Conservation (phyloP, 73 alveolate genomes). For the Uronychia binucleata region DNA sequence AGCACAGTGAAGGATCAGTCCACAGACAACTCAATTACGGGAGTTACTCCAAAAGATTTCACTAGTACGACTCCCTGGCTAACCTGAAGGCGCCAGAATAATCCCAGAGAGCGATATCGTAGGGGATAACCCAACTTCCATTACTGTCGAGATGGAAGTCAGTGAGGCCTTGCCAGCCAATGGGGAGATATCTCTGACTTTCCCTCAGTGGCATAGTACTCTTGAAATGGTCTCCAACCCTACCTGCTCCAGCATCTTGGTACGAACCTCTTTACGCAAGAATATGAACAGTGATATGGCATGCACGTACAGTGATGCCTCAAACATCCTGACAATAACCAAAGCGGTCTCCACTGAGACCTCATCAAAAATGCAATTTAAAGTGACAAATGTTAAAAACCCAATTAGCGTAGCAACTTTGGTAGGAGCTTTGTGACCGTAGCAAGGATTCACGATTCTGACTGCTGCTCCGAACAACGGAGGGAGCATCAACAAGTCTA, state of each 20-base stretch:
- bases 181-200: not conserved
- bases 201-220: not conserved
- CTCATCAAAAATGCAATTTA: constrained; percentile 7
- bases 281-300: not conserved
- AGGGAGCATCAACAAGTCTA: not conserved
- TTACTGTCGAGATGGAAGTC: not conserved
- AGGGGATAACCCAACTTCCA: not conserved
- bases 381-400: constrained; percentile 16
- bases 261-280: not conserved
- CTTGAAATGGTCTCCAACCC: not conserved
- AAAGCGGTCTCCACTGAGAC: not conserved
- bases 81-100: not conserved
- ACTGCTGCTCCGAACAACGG: not conserved
- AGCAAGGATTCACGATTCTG: not conserved
- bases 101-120: not conserved
- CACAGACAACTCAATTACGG: not conserved
- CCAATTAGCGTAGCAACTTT: constrained; percentile 2
- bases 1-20: constrained; percentile 12
- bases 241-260: not conserved
- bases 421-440: not conserved
- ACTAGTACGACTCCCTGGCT: not conserved
- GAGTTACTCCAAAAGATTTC: constrained; percentile 2
- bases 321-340: not conserved
- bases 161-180: constrained; percentile 7
- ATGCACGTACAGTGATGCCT: constrained; percentile 3